phyloP scores from a whole-genome alignment of 306 rosid genomes.

The Cicer chorassanicum region DNA sequence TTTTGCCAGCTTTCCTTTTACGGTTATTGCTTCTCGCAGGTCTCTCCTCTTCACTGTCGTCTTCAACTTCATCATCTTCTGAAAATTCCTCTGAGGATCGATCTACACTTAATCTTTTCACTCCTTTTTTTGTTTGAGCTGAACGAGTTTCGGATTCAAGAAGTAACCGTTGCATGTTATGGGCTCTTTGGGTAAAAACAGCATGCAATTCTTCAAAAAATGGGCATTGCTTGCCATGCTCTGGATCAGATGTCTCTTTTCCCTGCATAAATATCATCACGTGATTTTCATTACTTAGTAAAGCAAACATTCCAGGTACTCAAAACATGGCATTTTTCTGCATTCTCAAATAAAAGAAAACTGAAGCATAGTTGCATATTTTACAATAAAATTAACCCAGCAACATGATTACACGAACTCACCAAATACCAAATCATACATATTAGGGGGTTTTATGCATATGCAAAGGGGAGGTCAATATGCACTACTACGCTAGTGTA shows the following conservation, averaged over 20 bases:
- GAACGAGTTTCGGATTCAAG: constrained; percentile 72
- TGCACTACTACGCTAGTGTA: not conserved
- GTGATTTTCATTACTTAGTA: not conserved
- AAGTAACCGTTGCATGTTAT: constrained; percentile 68
- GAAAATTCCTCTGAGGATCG: constrained; percentile 72
- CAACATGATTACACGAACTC: constrained; percentile 1
- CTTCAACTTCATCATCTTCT: constrained; percentile 62
- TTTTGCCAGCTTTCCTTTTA: constrained; percentile 63
- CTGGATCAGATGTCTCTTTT: constrained; percentile 84
- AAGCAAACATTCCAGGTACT: constrained; percentile 7
- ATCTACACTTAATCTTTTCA: constrained; percentile 55
- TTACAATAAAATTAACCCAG: not conserved
- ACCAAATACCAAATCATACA: not conserved
- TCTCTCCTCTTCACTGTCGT: constrained; percentile 62
- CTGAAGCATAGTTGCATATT: constrained; percentile 4
- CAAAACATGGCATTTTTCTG: not conserved
- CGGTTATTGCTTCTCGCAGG: constrained; percentile 60
- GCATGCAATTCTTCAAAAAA: constrained; percentile 87
- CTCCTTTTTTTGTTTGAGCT: constrained; percentile 57
- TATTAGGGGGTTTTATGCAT: not conserved
- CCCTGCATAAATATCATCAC: constrained; percentile 59
- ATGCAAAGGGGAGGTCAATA: constrained; percentile 17
- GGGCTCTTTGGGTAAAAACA: constrained; percentile 73
- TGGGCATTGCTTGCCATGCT: constrained; percentile 72
- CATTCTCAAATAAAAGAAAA: constrained; percentile 24